Conservation (phyloP, 352 stramenopile species). For the Globisporangium cederbergense region DNA sequence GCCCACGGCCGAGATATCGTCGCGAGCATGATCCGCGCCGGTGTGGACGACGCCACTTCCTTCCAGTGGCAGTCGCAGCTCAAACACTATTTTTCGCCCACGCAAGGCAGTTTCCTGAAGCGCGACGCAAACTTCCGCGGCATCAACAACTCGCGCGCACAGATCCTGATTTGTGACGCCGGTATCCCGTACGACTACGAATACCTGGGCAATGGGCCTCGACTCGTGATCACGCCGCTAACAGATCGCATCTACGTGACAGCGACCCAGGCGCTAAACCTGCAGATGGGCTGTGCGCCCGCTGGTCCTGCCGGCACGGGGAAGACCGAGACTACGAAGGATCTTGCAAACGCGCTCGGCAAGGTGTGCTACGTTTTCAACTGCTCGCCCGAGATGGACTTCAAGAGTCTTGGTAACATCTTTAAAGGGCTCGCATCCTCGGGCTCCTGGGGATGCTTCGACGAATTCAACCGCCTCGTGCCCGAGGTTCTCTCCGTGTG, state of each 20-base stretch:
- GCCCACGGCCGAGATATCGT: slow-evolving; percentile 94
- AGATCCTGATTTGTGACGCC: slow-evolving; percentile 92
- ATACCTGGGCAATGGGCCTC: slow-evolving; percentile 93
- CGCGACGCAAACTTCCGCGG: slow-evolving; percentile 88
- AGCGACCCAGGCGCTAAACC: slow-evolving; percentile 92
- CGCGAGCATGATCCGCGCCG: slow-evolving; percentile 92
- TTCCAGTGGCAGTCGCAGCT: slow-evolving; percentile 96
- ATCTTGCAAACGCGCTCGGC: slow-evolving; percentile 92
- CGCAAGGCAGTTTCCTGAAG: slow-evolving; percentile 87
- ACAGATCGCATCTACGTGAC: slow-evolving; percentile 97
- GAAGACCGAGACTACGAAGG: slow-evolving; percentile 96
- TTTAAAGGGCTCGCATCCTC: slow-evolving; percentile 95
- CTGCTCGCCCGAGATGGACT: slow-evolving; percentile 96
- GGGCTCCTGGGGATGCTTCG: slow-evolving; percentile 95
- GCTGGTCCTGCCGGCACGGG: slow-evolving; percentile 86
- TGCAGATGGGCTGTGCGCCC: slow-evolving; percentile 86
- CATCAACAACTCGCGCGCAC: slow-evolving; percentile 66
- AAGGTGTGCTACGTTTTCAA: slow-evolving; percentile 97
- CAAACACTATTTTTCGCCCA: slow-evolving; percentile 93
- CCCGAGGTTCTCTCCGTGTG: slow-evolving; percentile 93
- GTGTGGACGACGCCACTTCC: slow-evolving; percentile 74
- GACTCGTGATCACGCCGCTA: slow-evolving; percentile 94
- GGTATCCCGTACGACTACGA: slow-evolving; percentile 96
- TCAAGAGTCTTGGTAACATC: slow-evolving; percentile 95
- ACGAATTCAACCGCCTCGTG: slow-evolving; percentile 96